phyloP scores from a whole-genome alignment of 73 alveolate species.

The Symbiodinium natans region DNA sequence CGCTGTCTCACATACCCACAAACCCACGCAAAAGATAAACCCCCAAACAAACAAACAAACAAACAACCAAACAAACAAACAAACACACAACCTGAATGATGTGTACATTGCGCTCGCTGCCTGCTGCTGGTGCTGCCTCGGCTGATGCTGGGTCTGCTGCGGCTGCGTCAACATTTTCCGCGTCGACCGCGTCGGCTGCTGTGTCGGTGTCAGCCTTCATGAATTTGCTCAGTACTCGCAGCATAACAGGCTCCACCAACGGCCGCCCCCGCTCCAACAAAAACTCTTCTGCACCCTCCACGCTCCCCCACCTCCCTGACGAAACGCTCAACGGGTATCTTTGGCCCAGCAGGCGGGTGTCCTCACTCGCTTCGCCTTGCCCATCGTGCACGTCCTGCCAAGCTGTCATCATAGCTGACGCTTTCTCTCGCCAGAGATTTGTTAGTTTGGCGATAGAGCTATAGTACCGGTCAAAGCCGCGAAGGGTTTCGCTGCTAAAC shows the following conservation, averaged over 20 bases:
- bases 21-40: too few species aligned
- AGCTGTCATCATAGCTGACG: background rate
- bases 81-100: too few species aligned
- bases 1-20: too few species aligned
- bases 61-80: too few species aligned
- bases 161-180: too few species aligned
- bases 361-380: background rate
- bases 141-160: too few species aligned
- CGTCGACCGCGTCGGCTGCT: too few species aligned
- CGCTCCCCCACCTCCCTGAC: conserved; percentile 21
- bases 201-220: background rate
- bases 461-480: conserved; percentile 9
- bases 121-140: too few species aligned
- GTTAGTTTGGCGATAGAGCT: background rate
- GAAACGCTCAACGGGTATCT: background rate
- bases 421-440: conserved; percentile 23
- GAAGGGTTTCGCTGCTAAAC: background rate
- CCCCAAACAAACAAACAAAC: too few species aligned
- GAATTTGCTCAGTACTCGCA: background rate
- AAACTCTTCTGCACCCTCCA: conserved; percentile 3
- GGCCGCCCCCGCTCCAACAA: background rate
- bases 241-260: background rate
- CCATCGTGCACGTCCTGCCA: background rate
- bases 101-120: too few species aligned
- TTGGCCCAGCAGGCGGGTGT: background rate